These are phyloP conservation scores for Wallacemonas sp. DNA, from an alignment of 208 protist genomes.

Conservation along the genomic window DNA sequence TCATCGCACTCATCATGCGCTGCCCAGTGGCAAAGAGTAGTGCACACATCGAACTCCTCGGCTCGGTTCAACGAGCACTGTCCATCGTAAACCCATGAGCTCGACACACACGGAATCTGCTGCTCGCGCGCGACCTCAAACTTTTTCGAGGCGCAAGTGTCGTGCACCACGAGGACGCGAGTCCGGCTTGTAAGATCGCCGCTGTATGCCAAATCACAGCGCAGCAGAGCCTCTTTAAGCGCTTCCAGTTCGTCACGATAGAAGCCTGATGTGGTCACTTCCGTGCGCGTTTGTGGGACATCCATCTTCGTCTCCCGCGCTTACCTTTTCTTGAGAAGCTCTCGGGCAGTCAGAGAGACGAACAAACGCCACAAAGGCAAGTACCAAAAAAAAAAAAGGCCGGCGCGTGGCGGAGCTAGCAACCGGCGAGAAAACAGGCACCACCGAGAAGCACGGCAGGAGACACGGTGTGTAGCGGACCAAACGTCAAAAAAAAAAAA, in stretches of 20 bases:
- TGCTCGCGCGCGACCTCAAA: constrained; percentile 34
- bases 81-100: constrained; percentile 45
- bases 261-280: constrained; percentile 63
- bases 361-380: too few species aligned
- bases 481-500: too few species aligned
- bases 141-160: constrained; percentile 27
- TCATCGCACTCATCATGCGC: constrained; percentile 14
- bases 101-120: constrained; percentile 59
- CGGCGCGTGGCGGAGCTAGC: neutral
- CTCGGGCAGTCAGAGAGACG: too few species aligned
- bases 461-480: too few species aligned
- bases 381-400: constrained; percentile 12
- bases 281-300: constrained; percentile 31
- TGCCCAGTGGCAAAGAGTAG: constrained; percentile 13
- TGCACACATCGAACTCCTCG: constrained; percentile 31
- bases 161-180: constrained; percentile 41
- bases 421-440: too few species aligned
- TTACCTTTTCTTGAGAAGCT: neutral
- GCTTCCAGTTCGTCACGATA: constrained; percentile 38
- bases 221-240: constrained; percentile 26
- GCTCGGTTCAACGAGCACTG: constrained; percentile 25
- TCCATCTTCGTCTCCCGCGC: constrained; percentile 8
- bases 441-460: too few species aligned
- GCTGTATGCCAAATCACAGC: constrained; percentile 28
- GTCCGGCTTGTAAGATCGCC: constrained; percentile 44